Evolutionary conservation across 768 basidiomycete species (phyloP).

Genomic region (Glaciozyma antarctica): DNA sequence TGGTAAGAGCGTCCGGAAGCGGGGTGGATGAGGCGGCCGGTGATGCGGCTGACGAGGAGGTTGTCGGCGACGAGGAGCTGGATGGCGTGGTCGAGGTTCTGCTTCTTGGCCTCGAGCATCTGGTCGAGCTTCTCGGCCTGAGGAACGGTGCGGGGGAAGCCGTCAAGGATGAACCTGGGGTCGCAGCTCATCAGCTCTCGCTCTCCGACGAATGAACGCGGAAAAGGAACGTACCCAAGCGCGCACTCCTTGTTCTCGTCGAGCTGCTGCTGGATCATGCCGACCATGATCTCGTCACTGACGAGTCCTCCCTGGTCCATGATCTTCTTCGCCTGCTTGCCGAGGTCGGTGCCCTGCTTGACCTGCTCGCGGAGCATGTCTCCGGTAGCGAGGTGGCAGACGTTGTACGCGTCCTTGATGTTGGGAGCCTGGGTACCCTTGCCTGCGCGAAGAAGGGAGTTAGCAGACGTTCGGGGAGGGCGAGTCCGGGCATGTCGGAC

Average conservation of each 20-base stretch:
- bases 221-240: conserved; percentile 64
- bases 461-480: not conserved
- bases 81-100: conserved; percentile 84
- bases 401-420: conserved; percentile 84
- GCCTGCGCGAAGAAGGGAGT: conserved; percentile 46
- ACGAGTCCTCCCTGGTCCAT: conserved; percentile 97
- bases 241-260: conserved; percentile 85
- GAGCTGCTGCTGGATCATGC: conserved; percentile 92
- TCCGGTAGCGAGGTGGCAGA: conserved; percentile 96
- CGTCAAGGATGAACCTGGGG: conserved; percentile 93
- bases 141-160: conserved; percentile 95
- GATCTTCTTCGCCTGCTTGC: conserved; percentile 87
- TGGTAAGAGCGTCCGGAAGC: conserved; percentile 87
- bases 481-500: not conserved
- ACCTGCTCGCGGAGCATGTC: conserved; percentile 98
- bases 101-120: conserved; percentile 73
- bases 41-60: conserved; percentile 93
- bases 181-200: not conserved
- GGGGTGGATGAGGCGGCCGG: conserved; percentile 87
- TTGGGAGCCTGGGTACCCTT: conserved; percentile 97
- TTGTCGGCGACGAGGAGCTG: conserved; percentile 88
- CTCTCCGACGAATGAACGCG: too few relatives aligned
- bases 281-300: conserved; percentile 90
- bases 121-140: conserved; percentile 92
- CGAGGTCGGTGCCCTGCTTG: conserved; percentile 70